Evolutionary conservation across 148 eudicot genomes (phyloP).

Genomic region (Chenopodium suecicum): DNA sequence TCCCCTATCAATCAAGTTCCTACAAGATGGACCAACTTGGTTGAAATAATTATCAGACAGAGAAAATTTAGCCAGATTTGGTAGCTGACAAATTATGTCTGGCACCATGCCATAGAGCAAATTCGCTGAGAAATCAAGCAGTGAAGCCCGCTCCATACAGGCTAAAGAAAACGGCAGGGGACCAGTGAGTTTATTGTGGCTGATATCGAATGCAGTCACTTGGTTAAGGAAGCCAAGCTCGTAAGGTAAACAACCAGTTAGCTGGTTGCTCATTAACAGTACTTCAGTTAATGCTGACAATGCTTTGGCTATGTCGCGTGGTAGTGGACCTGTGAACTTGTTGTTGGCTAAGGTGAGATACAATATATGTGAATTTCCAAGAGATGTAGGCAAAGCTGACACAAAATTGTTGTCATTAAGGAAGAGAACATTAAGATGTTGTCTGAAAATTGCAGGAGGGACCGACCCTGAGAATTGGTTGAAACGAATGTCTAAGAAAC

Average conservation of each 20-base stretch:
- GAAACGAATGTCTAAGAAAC: conserved; percentile 72
- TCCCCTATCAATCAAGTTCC: conserved; percentile 29
- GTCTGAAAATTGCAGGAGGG: conserved; percentile 60
- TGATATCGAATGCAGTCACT: conserved; percentile 33
- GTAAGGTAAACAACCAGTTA: conserved; percentile 41
- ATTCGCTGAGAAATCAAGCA: conserved; percentile 33
- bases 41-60: conserved; percentile 34
- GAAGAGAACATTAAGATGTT: conserved; percentile 49
- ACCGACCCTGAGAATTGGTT: conserved; percentile 69
- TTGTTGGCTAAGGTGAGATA: conserved; percentile 45
- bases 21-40: conserved; percentile 35
- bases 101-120: conserved; percentile 41
- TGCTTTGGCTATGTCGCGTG: conserved; percentile 28
- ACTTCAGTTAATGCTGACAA: conserved; percentile 32
- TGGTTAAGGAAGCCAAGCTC: conserved; percentile 38
- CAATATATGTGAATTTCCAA: conserved; percentile 30
- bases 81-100: conserved; percentile 37
- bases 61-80: conserved; percentile 26
- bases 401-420: conserved; percentile 37
- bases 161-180: conserved; percentile 34
- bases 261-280: conserved; percentile 34
- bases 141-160: conserved; percentile 26
- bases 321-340: conserved; percentile 37
- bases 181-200: conserved; percentile 34
- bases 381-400: conserved; percentile 29